These are phyloP conservation scores for Gossypium aridum DNA, from an alignment of 441 rosid species.

Conservation along the genomic window DNA sequence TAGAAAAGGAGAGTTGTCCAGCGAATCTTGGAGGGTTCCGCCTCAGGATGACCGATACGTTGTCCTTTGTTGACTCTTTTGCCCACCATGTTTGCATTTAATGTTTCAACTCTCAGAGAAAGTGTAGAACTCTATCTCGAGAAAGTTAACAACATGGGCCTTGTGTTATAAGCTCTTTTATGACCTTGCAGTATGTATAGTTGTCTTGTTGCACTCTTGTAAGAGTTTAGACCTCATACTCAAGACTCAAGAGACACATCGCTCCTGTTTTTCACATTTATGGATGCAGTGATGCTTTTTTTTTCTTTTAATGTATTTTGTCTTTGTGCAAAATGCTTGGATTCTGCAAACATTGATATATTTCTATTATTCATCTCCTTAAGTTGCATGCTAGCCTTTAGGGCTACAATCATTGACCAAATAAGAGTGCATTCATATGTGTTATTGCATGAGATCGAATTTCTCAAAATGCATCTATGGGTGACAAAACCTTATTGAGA, in stretches of 20 bases:
- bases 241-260: neutral
- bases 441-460: too few species aligned
- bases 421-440: neutral
- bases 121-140: too few species aligned
- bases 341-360: neutral
- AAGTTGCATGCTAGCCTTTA: neutral
- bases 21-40: too few species aligned
- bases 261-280: neutral
- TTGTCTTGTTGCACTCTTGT: neutral
- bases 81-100: too few species aligned
- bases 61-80: too few species aligned
- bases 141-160: too few species aligned
- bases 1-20: too few species aligned
- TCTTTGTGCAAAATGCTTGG: neutral
- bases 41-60: too few species aligned
- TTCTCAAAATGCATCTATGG: too few species aligned
- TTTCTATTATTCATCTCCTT: neutral
- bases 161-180: too few species aligned
- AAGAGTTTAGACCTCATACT: neutral
- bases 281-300: neutral
- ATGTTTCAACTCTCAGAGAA: too few species aligned
- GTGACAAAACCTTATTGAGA: too few species aligned
- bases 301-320: neutral
- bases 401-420: slow-evolving; percentile 11
- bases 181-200: neutral